Conservation (phyloP, 1,139 yeast genomes). For the Kurtzmaniella quercitrusa region DNA sequence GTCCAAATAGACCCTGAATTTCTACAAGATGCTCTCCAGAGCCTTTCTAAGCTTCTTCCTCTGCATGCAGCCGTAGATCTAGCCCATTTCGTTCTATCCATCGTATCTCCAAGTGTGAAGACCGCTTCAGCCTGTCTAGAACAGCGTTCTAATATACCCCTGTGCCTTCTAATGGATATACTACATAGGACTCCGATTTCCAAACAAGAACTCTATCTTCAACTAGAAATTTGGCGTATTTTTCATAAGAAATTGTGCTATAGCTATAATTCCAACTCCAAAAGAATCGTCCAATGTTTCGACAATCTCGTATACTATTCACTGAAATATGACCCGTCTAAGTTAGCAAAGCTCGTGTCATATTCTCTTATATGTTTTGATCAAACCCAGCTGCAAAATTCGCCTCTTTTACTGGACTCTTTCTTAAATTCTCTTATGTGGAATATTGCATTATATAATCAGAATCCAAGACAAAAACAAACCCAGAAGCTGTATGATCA, state of each 20-base stretch:
- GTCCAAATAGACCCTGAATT: not conserved
- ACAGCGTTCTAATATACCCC: slow-evolving; percentile 28
- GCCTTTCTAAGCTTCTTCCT: not conserved
- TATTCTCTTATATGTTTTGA: slow-evolving; percentile 13
- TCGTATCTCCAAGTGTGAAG: slow-evolving; percentile 19
- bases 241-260: slow-evolving; percentile 16
- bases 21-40: not conserved
- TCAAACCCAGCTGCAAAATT: not conserved
- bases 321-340: slow-evolving; percentile 19
- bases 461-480: slow-evolving; percentile 8
- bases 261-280: slow-evolving; percentile 14
- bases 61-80: not conserved
- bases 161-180: slow-evolving; percentile 32
- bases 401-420: not conserved
- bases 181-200: slow-evolving; percentile 33
- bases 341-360: slow-evolving; percentile 16
- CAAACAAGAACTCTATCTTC: slow-evolving; percentile 28
- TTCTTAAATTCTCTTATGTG: slow-evolving; percentile 5
- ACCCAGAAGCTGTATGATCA: slow-evolving; percentile 7
- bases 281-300: slow-evolving; percentile 18
- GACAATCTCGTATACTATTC: slow-evolving; percentile 25
- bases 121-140: slow-evolving; percentile 26
- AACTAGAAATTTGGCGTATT: slow-evolving; percentile 33
- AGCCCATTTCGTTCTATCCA: not conserved
- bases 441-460: slow-evolving; percentile 3